phyloP scores from a whole-genome alignment of 148 eudicot genomes.

The Cornus kousa region DNA sequence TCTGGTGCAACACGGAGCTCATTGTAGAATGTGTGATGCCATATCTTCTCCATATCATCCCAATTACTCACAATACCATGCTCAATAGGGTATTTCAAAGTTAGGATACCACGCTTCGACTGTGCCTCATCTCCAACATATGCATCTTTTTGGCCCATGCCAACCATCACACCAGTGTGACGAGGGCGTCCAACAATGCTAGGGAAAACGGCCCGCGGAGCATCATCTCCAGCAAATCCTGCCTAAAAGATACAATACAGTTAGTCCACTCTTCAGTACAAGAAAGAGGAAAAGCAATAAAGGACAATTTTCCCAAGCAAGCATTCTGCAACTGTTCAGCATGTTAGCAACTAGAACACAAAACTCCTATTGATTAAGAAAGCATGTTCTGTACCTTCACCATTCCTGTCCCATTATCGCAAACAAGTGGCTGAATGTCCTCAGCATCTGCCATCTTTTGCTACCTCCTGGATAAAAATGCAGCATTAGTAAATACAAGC shows the following conservation, averaged over 20 bases:
- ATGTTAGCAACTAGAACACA: background rate
- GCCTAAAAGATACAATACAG: constrained; percentile 45
- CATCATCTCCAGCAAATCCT: constrained; percentile 97
- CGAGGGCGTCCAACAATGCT: constrained; percentile 92
- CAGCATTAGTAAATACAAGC: constrained; percentile 12
- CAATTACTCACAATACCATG: constrained; percentile 93
- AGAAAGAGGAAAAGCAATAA: background rate
- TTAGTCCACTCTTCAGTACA: background rate
- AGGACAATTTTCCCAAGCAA: background rate
- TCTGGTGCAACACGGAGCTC: constrained; percentile 95
- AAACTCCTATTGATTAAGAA: background rate
- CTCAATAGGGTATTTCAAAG: constrained; percentile 82
- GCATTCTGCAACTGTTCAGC: background rate
- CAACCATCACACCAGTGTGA: constrained; percentile 93
- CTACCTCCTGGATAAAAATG: constrained; percentile 25
- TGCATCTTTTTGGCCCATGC: constrained; percentile 91
- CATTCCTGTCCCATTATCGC: constrained; percentile 91
- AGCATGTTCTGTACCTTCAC: constrained; percentile 49
- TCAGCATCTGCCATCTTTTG: constrained; percentile 70
- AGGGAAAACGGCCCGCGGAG: constrained; percentile 85
- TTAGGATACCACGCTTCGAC: constrained; percentile 85
- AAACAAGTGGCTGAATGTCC: constrained; percentile 82
- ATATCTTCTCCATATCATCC: constrained; percentile 95
- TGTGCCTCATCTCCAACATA: constrained; percentile 92
- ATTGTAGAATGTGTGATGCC: constrained; percentile 93